Conservation (phyloP, 2,329 filamentous ascomycete genomes). For the Neonectria punicea region DNA sequence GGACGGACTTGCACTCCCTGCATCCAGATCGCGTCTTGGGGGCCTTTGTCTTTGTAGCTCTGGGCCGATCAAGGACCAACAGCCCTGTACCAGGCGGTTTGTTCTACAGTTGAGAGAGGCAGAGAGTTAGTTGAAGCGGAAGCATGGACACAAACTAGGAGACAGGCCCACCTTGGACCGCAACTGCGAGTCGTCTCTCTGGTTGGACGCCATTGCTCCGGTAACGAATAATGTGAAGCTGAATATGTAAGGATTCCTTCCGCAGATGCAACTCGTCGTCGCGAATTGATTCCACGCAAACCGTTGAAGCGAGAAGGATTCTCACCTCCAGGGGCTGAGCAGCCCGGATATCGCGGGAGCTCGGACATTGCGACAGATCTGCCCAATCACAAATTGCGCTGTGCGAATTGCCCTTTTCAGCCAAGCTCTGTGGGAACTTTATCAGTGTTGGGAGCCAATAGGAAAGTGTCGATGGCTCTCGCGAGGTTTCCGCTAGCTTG, state of each 20-base stretch:
- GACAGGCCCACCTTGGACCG: constrained; percentile 13
- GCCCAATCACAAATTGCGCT: constrained; percentile 17
- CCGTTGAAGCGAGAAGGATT: background rate
- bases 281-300: background rate
- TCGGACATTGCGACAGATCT: background rate
- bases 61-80: constrained; percentile 20
- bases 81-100: constrained; percentile 28
- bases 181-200: background rate
- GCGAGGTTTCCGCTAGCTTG: too few species aligned
- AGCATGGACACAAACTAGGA: background rate
- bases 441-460: background rate
- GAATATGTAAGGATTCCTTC: too few species aligned
- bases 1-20: constrained; percentile 38
- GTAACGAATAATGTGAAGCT: too few species aligned
- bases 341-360: background rate
- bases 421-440: background rate
- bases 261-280: background rate
- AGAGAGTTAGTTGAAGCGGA: background rate
- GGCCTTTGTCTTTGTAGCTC: constrained; percentile 27
- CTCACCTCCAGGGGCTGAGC: background rate
- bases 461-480: too few species aligned
- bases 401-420: constrained; percentile 30
- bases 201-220: constrained; percentile 3
- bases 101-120: constrained; percentile 3
- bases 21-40: constrained; percentile 37